Conservation (phyloP, 352 stramenopile species). For the Globisporangium rhizosaccharum region DNA sequence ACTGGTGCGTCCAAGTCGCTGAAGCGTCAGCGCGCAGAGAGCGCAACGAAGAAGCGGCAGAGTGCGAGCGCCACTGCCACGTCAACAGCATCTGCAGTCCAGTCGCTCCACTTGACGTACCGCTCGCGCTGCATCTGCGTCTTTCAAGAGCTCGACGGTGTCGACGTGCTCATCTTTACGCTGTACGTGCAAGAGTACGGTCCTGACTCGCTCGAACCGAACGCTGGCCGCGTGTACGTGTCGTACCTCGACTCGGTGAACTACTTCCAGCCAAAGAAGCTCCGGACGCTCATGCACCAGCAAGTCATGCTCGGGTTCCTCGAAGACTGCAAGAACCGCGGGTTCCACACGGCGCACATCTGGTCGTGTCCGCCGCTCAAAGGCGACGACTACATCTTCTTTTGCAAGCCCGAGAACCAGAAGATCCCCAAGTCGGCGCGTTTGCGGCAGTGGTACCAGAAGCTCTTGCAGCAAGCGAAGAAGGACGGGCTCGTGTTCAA, state of each 20-base stretch:
- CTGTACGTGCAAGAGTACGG: slow-evolving; percentile 88
- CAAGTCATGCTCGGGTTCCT: slow-evolving; percentile 86
- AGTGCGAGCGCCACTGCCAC: slow-evolving; percentile 9
- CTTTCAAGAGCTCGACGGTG: slow-evolving; percentile 85
- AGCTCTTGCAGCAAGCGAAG: slow-evolving; percentile 73
- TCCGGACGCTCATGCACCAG: slow-evolving; percentile 85
- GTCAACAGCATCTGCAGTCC: slow-evolving; percentile 4
- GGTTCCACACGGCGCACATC: slow-evolving; percentile 86
- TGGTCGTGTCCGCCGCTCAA: slow-evolving; percentile 88
- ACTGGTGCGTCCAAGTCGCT: slow-evolving; percentile 48
- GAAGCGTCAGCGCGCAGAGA: slow-evolving; percentile 29
- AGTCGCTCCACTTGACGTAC: slow-evolving; percentile 74
- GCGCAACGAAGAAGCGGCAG: slow-evolving; percentile 30
- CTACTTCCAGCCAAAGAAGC: slow-evolving; percentile 87
- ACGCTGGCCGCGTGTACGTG: slow-evolving; percentile 81
- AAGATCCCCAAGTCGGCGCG: slow-evolving; percentile 86
- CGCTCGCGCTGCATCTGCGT: slow-evolving; percentile 86
- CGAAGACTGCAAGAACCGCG: slow-evolving; percentile 83
- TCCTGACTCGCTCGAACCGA: slow-evolving; percentile 61
- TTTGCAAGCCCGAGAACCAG: slow-evolving; percentile 88
- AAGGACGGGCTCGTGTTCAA: slow-evolving; percentile 76
- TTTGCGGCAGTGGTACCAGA: slow-evolving; percentile 85
- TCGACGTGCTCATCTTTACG: slow-evolving; percentile 87
- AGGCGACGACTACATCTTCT: slow-evolving; percentile 89
- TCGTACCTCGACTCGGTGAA: slow-evolving; percentile 89